phyloP scores from a whole-genome alignment of 371 early-diverging fungal species.

The Circinella minor region DNA sequence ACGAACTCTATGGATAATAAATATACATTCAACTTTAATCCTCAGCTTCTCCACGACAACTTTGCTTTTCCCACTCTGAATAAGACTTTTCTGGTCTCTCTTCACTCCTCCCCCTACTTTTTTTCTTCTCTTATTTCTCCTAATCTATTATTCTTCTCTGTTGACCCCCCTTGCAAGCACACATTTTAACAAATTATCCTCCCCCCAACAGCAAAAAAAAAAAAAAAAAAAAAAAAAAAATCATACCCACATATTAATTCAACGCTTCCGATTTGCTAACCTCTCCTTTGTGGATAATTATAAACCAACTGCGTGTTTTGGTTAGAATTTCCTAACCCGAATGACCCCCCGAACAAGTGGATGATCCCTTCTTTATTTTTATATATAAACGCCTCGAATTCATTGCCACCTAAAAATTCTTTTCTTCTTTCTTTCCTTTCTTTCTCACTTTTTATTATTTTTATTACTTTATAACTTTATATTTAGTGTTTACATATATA shows the following conservation, averaged over 20 bases:
- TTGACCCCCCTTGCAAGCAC: too few relatives aligned
- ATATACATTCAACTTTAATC: not conserved
- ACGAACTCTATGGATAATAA: too few relatives aligned
- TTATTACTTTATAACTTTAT: not conserved
- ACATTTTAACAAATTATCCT: not conserved
- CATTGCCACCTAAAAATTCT: too few relatives aligned
- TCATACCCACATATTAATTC: not conserved
- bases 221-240: not conserved
- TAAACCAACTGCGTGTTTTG: constrained; percentile 3
- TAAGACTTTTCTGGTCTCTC: too few relatives aligned
- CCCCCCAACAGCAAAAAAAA: not conserved
- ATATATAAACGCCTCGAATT: constrained; percentile 9
- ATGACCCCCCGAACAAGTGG: not conserved
- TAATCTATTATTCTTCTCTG: too few relatives aligned
- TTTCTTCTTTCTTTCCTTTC: not conserved
- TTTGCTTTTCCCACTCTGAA: too few relatives aligned
- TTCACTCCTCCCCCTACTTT: too few relatives aligned
- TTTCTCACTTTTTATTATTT: not conserved
- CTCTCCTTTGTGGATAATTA: not conserved
- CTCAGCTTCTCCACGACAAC: too few relatives aligned
- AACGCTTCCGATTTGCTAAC: constrained; percentile 7
- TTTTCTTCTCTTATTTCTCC: too few relatives aligned
- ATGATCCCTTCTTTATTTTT: not conserved
- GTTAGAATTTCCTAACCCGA: constrained; percentile 10
- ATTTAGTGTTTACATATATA: too few relatives aligned